Conservation (phyloP, 1,139 yeast genomes). For the Kodamaea sp. region DNA sequence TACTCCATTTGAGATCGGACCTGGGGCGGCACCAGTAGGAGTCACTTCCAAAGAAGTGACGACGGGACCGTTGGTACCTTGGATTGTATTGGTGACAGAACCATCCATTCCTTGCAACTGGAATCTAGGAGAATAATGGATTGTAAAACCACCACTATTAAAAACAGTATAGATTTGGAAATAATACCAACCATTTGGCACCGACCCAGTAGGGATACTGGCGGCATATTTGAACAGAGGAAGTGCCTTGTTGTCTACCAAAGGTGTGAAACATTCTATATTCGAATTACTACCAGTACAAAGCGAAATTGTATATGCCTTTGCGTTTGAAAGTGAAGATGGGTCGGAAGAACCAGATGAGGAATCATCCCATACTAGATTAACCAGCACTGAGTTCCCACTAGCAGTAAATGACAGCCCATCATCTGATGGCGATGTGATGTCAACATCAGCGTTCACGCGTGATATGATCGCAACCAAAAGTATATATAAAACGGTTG, state of each 20-base stretch:
- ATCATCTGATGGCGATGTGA: slow-evolving; percentile 44
- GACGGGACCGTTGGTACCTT: slow-evolving; percentile 10
- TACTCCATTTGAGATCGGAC: slow-evolving; percentile 26
- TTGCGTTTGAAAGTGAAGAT: slow-evolving; percentile 36
- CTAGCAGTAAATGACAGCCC: slow-evolving; percentile 51
- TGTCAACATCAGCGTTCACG: slow-evolving; percentile 52
- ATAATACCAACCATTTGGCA: slow-evolving; percentile 63
- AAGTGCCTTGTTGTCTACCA: slow-evolving; percentile 21
- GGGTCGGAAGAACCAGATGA: slow-evolving; percentile 43
- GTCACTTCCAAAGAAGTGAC: slow-evolving; percentile 10
- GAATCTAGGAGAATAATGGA: slow-evolving; percentile 71
- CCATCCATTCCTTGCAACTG: slow-evolving; percentile 70
- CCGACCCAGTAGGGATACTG: slow-evolving; percentile 38
- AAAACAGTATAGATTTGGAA: slow-evolving; percentile 57
- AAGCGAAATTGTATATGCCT: slow-evolving; percentile 50
- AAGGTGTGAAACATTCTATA: slow-evolving; percentile 40
- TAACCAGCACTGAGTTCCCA: slow-evolving; percentile 45
- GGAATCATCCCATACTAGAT: slow-evolving; percentile 68
- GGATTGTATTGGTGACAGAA: slow-evolving; percentile 27
- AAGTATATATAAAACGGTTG: slow-evolving; percentile 5
- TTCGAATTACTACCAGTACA: slow-evolving; percentile 63
- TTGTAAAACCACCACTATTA: slow-evolving; percentile 46
- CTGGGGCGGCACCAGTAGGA: slow-evolving; percentile 43
- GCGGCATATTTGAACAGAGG: slow-evolving; percentile 36
- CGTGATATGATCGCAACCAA: slow-evolving; percentile 1